Conservation (phyloP, 1,139 yeast species). For the Torulaspora pretoriensis region DNA sequence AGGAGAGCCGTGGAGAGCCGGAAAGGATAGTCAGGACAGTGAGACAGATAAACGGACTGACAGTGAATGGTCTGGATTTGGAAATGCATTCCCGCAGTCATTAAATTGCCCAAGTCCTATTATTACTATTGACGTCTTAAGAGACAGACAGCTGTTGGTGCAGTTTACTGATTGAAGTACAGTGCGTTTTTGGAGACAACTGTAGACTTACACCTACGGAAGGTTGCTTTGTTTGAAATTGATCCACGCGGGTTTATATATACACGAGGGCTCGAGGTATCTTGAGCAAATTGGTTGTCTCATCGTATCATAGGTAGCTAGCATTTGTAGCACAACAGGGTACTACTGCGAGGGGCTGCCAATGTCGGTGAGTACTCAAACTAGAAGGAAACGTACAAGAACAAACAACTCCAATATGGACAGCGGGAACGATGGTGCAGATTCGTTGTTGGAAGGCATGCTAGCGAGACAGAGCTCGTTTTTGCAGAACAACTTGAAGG, state of each 20-base stretch:
- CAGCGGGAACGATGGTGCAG: conserved; percentile 9
- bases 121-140: not conserved
- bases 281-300: not conserved
- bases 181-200: not conserved
- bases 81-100: conserved; percentile 1
- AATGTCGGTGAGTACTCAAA: conserved; percentile 19
- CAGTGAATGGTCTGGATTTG: not conserved
- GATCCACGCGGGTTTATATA: conserved; percentile 4
- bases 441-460: conserved; percentile 24
- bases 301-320: conserved; percentile 4
- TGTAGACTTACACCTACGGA: not conserved
- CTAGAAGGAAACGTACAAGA: conserved; percentile 17
- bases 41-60: not conserved
- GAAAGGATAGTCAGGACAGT: not conserved
- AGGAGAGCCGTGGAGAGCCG: conserved; percentile 1
- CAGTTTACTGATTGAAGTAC: not conserved
- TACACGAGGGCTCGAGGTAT: not conserved
- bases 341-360: conserved; percentile 1
- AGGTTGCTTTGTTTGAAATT: not conserved
- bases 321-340: conserved; percentile 4
- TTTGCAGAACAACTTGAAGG: conserved; percentile 20
- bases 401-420: conserved; percentile 14
- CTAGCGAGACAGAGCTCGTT: conserved; percentile 26
- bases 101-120: not conserved
- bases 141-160: not conserved